Conservation (phyloP, 345 rosid species). For the Bruguiera gymnorhiza region DNA sequence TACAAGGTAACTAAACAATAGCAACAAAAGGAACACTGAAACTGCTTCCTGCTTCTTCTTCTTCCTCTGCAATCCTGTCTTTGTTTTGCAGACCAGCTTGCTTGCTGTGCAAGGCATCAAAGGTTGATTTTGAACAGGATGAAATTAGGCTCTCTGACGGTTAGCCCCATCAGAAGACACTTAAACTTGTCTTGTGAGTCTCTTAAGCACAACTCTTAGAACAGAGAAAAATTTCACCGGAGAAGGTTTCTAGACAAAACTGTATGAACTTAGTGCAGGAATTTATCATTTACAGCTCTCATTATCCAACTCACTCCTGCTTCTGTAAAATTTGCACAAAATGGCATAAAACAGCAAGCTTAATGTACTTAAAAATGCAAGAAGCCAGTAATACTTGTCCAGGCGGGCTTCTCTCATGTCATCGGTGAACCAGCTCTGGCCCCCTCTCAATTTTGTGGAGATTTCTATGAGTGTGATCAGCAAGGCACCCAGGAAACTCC, state of each 20-base stretch:
- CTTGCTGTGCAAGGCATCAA: too few relatives aligned
- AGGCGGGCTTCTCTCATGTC: slow-evolving; percentile 81
- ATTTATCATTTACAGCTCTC: slow-evolving; percentile 19
- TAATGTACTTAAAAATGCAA: slow-evolving; percentile 50
- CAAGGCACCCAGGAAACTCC: slow-evolving; percentile 79
- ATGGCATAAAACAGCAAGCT: slow-evolving; percentile 57
- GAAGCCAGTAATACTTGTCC: slow-evolving; percentile 76
- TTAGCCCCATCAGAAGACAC: too few relatives aligned
- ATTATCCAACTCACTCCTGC: slow-evolving; percentile 33
- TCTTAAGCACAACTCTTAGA: too few relatives aligned
- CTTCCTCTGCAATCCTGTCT: too few relatives aligned
- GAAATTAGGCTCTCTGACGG: too few relatives aligned
- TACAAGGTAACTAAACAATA: too few relatives aligned
- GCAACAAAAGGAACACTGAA: too few relatives aligned
- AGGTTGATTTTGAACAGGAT: too few relatives aligned
- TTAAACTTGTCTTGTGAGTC: too few relatives aligned
- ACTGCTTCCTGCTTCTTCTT: too few relatives aligned
- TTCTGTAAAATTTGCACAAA: slow-evolving; percentile 51
- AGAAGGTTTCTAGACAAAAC: background rate
- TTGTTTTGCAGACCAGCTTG: too few relatives aligned
- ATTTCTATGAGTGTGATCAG: slow-evolving; percentile 60
- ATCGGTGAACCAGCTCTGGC: slow-evolving; percentile 76
- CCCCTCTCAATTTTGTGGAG: slow-evolving; percentile 34
- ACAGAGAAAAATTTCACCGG: background rate
- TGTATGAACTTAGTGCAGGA: background rate